Base-by-base conservation (phyloP, 306 rosid genomes). In the Rosa multiflora region DNA sequence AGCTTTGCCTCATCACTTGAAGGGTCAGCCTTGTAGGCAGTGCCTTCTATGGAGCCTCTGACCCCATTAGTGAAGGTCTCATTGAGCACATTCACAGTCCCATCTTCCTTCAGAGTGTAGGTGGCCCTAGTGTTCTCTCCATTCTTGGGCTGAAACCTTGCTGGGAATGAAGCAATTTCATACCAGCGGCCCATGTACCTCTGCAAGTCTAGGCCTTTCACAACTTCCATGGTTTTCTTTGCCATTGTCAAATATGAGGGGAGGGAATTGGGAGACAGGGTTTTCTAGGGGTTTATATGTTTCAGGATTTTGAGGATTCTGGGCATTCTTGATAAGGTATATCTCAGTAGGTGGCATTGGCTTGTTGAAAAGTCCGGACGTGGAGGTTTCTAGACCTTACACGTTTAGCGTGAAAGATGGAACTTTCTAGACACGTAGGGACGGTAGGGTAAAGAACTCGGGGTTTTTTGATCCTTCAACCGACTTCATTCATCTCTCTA, bases 131-230 rank as follows among this genome's bases (percentile, higher is more conserved):
- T 95, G 83, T 93, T 35, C 6, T 48, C 85, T 0, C 99, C 99
- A 52, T 75, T 79, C 55, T 62, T 90, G 8, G 97, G 98, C 62
- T 95, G 98, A 81, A 86, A 86, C 39, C 55, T 11, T 2, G 98
- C 90, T 20, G 97, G 99, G 72, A 92, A 89, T 13, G 92, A 95
- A 0, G 98, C 97, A 20, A 95, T 95, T 82, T 95, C 99, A 70
- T 92, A 95, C 99, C 99, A 95, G 3, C 97, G 85, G 7, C 99
- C 99, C 96, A 89, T 91, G 87, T 93, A 95, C 29, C 93, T 73
- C 77, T 84, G 40, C 32, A 95, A 1, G 76, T 95, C 97, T 7
- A 95, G 43, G 37, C 78, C 81, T 84, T 75, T 91, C 75, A 81
- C 93, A 5, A 90, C 98, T 1, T 83, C 81, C 98, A 95, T 89